These are phyloP conservation scores for Seminavis robusta DNA, from an alignment of 108 stramenopile species.

Conservation along the genomic window DNA sequence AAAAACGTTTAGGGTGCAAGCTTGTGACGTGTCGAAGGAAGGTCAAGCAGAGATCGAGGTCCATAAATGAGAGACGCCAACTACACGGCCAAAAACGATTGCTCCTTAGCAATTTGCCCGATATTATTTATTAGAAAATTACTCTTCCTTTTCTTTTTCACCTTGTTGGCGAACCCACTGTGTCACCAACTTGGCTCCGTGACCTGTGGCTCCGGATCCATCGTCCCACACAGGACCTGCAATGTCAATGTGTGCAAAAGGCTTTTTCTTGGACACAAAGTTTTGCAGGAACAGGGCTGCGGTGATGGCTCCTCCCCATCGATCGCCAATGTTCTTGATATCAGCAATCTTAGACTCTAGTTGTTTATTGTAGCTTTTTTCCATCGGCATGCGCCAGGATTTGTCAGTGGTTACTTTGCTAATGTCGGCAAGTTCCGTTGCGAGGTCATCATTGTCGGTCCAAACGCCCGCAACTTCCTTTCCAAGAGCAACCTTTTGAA, in stretches of 20 bases:
- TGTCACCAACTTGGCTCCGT: constrained; percentile 86
- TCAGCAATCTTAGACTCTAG: constrained; percentile 87
- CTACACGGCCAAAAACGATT: too few relatives aligned
- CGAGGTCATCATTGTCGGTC: constrained; percentile 86
- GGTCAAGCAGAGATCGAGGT: too few relatives aligned
- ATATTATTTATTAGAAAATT: background rate
- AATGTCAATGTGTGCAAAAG: constrained; percentile 84
- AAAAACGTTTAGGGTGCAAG: too few relatives aligned
- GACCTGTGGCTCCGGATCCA: constrained; percentile 87
- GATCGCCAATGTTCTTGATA: constrained; percentile 71
- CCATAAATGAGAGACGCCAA: too few relatives aligned
- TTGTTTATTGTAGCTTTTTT: constrained; percentile 70
- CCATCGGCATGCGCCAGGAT: constrained; percentile 89
- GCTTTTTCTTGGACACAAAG: constrained; percentile 88
- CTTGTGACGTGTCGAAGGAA: too few relatives aligned
- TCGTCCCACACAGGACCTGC: constrained; percentile 95
- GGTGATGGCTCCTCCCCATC: constrained; percentile 88
- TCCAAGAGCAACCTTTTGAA: constrained; percentile 43
- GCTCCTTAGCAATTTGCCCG: background rate
- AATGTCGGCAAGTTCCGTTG: constrained; percentile 71
- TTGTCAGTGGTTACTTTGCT: constrained; percentile 87
- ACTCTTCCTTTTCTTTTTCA: constrained; percentile 1
- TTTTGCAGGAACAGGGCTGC: constrained; percentile 87
- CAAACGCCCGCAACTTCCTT: constrained; percentile 76
- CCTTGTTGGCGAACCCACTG: constrained; percentile 86